phyloP scores from a whole-genome alignment of 2,329 filamentous ascomycete genomes.

The Hirsutella rhossiliensis region DNA sequence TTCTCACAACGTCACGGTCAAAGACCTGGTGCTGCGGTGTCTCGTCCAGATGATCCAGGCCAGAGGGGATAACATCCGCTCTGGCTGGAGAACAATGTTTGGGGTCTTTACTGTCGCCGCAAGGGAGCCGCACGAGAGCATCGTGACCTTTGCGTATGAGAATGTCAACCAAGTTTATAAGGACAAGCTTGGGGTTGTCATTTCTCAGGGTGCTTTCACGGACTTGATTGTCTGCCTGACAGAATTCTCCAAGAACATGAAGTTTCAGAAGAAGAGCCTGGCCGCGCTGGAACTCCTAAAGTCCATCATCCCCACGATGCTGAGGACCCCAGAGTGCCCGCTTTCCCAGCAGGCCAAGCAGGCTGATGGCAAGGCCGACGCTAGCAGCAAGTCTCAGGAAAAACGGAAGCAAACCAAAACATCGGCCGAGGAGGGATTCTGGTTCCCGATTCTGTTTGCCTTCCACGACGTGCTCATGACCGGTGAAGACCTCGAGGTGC shows the following conservation, averaged over 20 bases:
- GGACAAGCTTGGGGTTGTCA: conserved; percentile 87
- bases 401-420: conserved; percentile 57
- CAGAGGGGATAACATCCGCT: conserved; percentile 89
- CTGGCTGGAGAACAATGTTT: conserved; percentile 99
- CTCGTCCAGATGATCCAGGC: conserved; percentile 99
- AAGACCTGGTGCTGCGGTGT: conserved; percentile 93
- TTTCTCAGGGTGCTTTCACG: conserved; percentile 91
- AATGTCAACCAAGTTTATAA: conserved; percentile 95
- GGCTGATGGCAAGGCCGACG: conserved; percentile 25
- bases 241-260: conserved; percentile 97
- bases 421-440: conserved; percentile 92
- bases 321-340: conserved; percentile 90
- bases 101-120: conserved; percentile 96
- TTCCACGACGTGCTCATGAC: conserved; percentile 99
- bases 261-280: conserved; percentile 96
- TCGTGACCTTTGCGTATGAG: conserved; percentile 93
- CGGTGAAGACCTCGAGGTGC: conserved; percentile 92
- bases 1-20: conserved; percentile 80
- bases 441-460: conserved; percentile 95
- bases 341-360: conserved; percentile 52
- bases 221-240: conserved; percentile 94
- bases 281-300: conserved; percentile 93
- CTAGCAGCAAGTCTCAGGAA: conserved; percentile 29
- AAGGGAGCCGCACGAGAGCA: conserved; percentile 82
- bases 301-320: conserved; percentile 86